phyloP scores from a whole-genome alignment of 495 filamentous ascomycete genomes.

The Cairneyella variabilis region DNA sequence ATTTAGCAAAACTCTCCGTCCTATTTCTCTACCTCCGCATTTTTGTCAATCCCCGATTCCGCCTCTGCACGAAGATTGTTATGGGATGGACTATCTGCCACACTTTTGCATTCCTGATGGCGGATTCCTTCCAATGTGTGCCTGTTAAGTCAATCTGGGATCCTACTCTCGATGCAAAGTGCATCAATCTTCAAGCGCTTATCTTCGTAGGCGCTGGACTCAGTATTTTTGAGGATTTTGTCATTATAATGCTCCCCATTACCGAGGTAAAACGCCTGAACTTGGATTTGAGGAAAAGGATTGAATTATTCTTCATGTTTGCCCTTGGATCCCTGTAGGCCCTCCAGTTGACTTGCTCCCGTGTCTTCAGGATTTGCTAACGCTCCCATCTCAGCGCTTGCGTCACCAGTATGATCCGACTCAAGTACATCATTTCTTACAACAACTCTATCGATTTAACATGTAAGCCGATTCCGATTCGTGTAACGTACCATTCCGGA shows the following conservation, averaged over 20 bases:
- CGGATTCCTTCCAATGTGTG: constrained; percentile 38
- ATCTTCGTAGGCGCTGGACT: constrained; percentile 29
- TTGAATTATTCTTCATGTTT: constrained; percentile 35
- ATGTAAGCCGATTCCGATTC: constrained; percentile 10
- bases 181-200: constrained; percentile 29
- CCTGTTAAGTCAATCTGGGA: constrained; percentile 34
- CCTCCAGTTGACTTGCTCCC: too few species aligned
- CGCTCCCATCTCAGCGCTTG: constrained; percentile 1
- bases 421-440: constrained; percentile 12
- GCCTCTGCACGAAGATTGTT: constrained; percentile 25
- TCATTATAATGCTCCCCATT: constrained; percentile 36
- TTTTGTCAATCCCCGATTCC: constrained; percentile 35
- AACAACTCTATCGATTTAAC: constrained; percentile 8
- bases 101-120: constrained; percentile 34
- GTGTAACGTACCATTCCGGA: background rate
- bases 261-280: constrained; percentile 31
- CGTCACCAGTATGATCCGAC: constrained; percentile 13
- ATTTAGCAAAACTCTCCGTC: constrained; percentile 35
- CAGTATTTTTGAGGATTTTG: constrained; percentile 34
- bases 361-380: background rate
- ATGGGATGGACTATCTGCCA: constrained; percentile 34
- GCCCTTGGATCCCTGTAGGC: constrained; percentile 32
- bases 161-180: constrained; percentile 23
- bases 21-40: constrained; percentile 50
- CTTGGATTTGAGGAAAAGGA: constrained; percentile 33